These are phyloP conservation scores for Mucor velutinosus DNA, from an alignment of 371 early-diverging fungal genomes.

Conservation along the genomic window DNA sequence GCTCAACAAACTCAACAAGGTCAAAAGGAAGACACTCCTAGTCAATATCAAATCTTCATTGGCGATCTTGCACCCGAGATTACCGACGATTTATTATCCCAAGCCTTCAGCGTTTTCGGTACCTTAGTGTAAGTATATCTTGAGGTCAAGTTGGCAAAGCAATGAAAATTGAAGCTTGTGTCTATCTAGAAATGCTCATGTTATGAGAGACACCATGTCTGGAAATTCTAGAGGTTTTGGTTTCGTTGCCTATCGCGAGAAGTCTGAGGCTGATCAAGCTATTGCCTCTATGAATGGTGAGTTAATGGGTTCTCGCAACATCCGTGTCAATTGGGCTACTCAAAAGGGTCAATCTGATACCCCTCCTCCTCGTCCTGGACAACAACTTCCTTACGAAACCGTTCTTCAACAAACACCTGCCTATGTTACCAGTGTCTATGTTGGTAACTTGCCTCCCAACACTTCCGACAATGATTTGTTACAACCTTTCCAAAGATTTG, in stretches of 20 bases:
- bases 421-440: constrained; percentile 86
- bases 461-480: constrained; percentile 27
- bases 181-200: constrained; percentile 48
- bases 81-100: constrained; percentile 68
- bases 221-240: constrained; percentile 85
- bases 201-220: constrained; percentile 77
- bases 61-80: constrained; percentile 89
- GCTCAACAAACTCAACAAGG: constrained; percentile 42
- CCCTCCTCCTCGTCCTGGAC: constrained; percentile 56
- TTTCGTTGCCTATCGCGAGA: constrained; percentile 81
- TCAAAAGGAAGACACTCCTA: constrained; percentile 57
- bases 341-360: constrained; percentile 59
- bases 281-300: constrained; percentile 88
- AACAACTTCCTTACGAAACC: constrained; percentile 66
- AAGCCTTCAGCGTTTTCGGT: constrained; percentile 68
- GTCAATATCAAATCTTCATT: constrained; percentile 83
- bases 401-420: constrained; percentile 75
- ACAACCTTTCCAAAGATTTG: constrained; percentile 72
- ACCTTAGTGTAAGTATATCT: constrained; percentile 57
- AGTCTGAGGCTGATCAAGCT: constrained; percentile 79
- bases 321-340: constrained; percentile 75
- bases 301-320: constrained; percentile 63
- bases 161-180: constrained; percentile 12
- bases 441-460: constrained; percentile 80
- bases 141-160: constrained; percentile 35